Evolutionary conservation across 2,329 filamentous ascomycete species (phyloP).

Genomic region (Aspergillaceae sp.): DNA sequence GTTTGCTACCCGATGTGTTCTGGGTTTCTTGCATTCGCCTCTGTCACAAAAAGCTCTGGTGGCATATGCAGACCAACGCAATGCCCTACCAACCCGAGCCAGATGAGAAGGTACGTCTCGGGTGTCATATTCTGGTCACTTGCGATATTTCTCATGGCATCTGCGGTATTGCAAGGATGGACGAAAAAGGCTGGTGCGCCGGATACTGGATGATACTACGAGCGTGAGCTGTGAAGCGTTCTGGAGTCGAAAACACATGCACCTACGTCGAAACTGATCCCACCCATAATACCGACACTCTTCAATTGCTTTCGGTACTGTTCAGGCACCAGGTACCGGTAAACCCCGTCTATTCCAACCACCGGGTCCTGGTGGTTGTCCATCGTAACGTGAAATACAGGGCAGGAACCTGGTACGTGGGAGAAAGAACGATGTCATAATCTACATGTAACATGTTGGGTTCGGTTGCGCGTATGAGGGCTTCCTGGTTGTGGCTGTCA

Average conservation of each 20-base stretch:
- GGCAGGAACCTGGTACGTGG: slow-evolving; percentile 65
- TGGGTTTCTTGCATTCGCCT: slow-evolving; percentile 12
- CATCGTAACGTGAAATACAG: slow-evolving; percentile 64
- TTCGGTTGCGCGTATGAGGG: slow-evolving; percentile 28
- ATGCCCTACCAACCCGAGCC: slow-evolving; percentile 79
- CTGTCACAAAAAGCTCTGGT: slow-evolving; percentile 47
- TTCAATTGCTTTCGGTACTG: slow-evolving; percentile 55
- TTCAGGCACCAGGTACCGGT: slow-evolving; percentile 60
- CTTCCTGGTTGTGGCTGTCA: slow-evolving; percentile 34
- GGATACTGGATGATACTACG: slow-evolving; percentile 72
- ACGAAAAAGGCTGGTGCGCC: slow-evolving; percentile 77
- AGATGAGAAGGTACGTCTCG: slow-evolving; percentile 70
- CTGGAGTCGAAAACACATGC: slow-evolving; percentile 15
- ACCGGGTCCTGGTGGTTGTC: slow-evolving; percentile 48
- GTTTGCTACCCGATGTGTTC: slow-evolving; percentile 10
- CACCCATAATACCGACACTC: slow-evolving; percentile 56
- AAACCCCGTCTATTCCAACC: slow-evolving; percentile 57
- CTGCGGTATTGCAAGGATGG: slow-evolving; percentile 82
- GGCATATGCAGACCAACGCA: slow-evolving; percentile 73
- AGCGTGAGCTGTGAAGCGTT: slow-evolving; percentile 27
- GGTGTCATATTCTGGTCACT: slow-evolving; percentile 30
- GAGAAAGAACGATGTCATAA: slow-evolving; percentile 68
- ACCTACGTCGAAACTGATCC: slow-evolving; percentile 69
- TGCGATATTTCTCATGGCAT: slow-evolving; percentile 63
- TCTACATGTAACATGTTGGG: slow-evolving; percentile 43